Evolutionary conservation across 352 stramenopile species (phyloP).

Genomic region (Phytopythium mirpurense): DNA sequence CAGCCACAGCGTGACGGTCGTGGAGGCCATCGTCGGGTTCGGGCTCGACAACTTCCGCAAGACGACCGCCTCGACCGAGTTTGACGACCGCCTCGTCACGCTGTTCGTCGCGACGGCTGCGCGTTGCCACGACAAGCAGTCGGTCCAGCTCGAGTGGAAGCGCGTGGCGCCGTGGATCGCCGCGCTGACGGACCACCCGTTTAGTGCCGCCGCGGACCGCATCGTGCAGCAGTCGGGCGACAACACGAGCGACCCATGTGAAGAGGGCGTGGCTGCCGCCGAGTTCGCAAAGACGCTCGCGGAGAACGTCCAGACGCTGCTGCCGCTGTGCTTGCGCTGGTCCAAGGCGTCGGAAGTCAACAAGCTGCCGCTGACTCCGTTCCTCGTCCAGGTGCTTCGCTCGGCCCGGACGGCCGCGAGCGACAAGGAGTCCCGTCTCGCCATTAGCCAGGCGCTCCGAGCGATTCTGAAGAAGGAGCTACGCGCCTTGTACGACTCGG

Average conservation of each 20-base stretch:
- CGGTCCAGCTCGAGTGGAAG: slow-evolving; percentile 21
- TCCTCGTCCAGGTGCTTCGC: slow-evolving; percentile 56
- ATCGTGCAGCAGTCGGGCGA: slow-evolving; percentile 5
- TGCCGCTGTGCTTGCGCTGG: slow-evolving; percentile 65
- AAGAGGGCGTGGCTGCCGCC: slow-evolving; percentile 7
- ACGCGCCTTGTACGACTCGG: slow-evolving; percentile 29
- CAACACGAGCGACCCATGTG: slow-evolving; percentile 21
- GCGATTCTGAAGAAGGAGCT: slow-evolving; percentile 72
- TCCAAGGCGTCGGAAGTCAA: slow-evolving; percentile 45
- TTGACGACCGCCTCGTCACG: slow-evolving; percentile 55
- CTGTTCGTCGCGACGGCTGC: slow-evolving; percentile 51
- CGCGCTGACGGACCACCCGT: slow-evolving; percentile 43
- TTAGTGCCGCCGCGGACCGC: slow-evolving; percentile 21
- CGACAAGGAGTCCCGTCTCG: slow-evolving; percentile 27
- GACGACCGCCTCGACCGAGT: slow-evolving; percentile 13
- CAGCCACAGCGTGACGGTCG: slow-evolving; percentile 23
- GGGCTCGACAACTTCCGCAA: slow-evolving; percentile 42
- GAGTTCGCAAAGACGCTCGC: slow-evolving; percentile 40
- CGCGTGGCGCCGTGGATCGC: slow-evolving; percentile 36
- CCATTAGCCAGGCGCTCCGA: slow-evolving; percentile 44
- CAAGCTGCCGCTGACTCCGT: slow-evolving; percentile 31
- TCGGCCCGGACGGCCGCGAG: slow-evolving; percentile 24
- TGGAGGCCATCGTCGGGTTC: slow-evolving; percentile 48
- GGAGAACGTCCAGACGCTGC: slow-evolving; percentile 24
- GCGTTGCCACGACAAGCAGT: slow-evolving; percentile 11